Evolutionary conservation across 1,139 yeast species (phyloP).

Genomic region (Hyphopichia burtonii): DNA sequence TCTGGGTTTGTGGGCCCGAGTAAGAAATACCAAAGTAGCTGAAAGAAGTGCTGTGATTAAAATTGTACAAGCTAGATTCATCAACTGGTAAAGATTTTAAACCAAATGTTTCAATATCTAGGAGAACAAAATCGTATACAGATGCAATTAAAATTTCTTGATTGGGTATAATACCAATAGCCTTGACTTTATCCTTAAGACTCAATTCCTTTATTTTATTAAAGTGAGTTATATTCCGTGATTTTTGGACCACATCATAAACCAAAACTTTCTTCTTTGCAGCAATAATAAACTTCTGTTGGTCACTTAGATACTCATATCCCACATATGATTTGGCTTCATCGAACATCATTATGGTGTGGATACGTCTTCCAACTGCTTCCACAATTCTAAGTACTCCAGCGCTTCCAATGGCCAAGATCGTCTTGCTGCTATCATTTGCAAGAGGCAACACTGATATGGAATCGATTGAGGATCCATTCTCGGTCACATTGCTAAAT

Average conservation of each 20-base stretch:
- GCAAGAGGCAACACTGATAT: conserved; percentile 18
- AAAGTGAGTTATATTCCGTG: conserved; percentile 32
- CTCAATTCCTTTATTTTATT: conserved; percentile 22
- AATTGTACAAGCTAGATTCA: conserved; percentile 13
- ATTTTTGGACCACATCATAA: conserved; percentile 26
- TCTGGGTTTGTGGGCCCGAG: conserved; percentile 21
- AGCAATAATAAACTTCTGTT: conserved; percentile 26
- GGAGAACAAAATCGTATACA: conserved; percentile 24
- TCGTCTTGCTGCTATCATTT: conserved; percentile 20
- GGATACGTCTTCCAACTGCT: conserved; percentile 34
- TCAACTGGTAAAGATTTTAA: conserved; percentile 14
- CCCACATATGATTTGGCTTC: conserved; percentile 20
- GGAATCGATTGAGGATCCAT: conserved; percentile 18
- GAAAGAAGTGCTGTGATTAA: conserved; percentile 23
- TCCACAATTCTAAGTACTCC: conserved; percentile 32
- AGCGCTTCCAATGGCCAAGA: conserved; percentile 24
- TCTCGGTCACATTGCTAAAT: conserved; percentile 24
- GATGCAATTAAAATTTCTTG: conserved; percentile 25
- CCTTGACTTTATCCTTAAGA: conserved; percentile 30
- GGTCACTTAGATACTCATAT: conserved; percentile 17
- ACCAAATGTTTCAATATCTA: conserved; percentile 24
- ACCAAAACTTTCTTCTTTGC: conserved; percentile 31
- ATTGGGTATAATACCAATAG: conserved; percentile 14
- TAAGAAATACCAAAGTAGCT: conserved; percentile 28
- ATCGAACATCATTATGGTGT: conserved; percentile 29